A percentile compares a stretch with the other conserved stretches of the same genome.
Conservation (phyloP, 306 rosid species). For the Citrullus amarus region DNA sequence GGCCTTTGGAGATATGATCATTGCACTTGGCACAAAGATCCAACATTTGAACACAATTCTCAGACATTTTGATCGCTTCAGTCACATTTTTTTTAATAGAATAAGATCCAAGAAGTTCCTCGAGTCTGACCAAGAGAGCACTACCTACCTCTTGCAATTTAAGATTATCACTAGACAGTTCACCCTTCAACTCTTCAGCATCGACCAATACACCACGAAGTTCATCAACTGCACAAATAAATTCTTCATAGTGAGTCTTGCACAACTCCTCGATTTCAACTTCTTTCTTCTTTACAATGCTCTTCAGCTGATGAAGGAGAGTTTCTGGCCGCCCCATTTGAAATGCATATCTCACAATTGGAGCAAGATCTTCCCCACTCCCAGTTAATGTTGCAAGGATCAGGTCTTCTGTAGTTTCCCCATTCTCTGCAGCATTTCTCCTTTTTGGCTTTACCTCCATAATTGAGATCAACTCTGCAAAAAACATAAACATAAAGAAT, state of each 20-base stretch:
- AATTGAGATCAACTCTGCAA: constrained; percentile 16
- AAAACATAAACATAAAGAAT: background rate
- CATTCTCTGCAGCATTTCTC: constrained; percentile 39
- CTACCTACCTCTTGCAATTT: constrained; percentile 88
- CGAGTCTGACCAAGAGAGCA: constrained; percentile 58
- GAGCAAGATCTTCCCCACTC: constrained; percentile 78
- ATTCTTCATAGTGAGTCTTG: constrained; percentile 94
- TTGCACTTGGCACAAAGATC: constrained; percentile 90
- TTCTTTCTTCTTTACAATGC: constrained; percentile 73
- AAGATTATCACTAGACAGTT: constrained; percentile 75
- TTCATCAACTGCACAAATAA: constrained; percentile 91
- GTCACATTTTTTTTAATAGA: constrained; percentile 65
- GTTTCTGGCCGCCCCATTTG: constrained; percentile 78
- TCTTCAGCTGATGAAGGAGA: constrained; percentile 70
- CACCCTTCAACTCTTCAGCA: constrained; percentile 87
- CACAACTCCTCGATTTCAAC: constrained; percentile 88
- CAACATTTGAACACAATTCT: constrained; percentile 56
- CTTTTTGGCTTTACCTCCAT: constrained; percentile 58
- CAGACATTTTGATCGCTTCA: constrained; percentile 74
- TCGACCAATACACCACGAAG: constrained; percentile 87
- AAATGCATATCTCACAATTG: constrained; percentile 81
- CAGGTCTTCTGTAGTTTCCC: constrained; percentile 71
- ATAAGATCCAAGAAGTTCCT: constrained; percentile 82
- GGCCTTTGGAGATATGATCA: constrained; percentile 51
- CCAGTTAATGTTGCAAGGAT: constrained; percentile 70